A percentile compares a stretch with the other conserved stretches of the same genome.
phyloP scores from a whole-genome alignment of 192 early-diverging fungal genomes.

The Fimicolochytrium jonesii region DNA sequence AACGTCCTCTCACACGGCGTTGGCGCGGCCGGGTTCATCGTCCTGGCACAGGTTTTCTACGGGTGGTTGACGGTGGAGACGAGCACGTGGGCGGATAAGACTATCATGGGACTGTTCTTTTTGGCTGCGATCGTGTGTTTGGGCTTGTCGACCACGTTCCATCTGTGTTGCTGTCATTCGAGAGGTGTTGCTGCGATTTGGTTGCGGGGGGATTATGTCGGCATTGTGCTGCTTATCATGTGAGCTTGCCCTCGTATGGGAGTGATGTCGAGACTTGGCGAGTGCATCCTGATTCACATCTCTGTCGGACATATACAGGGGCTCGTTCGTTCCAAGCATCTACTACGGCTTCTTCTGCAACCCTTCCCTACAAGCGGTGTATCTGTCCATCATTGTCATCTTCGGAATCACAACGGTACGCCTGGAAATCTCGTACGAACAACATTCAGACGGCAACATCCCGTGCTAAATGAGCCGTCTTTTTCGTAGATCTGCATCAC shows the following conservation, averaged over 20 bases:
- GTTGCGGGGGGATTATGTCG: conserved; percentile 91
- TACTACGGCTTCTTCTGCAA: conserved; percentile 69
- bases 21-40: conserved; percentile 57
- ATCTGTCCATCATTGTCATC: conserved; percentile 52
- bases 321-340: conserved; percentile 47
- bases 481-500: conserved; percentile 15
- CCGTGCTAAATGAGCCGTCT: too few relatives aligned
- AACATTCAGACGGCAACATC: too few relatives aligned
- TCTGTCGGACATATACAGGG: conserved; percentile 6
- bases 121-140: conserved; percentile 74
- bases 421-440: too few relatives aligned
- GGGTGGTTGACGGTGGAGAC: conserved; percentile 34
- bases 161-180: conserved; percentile 85
- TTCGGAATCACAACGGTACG: conserved; percentile 63
- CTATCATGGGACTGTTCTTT: conserved; percentile 73
- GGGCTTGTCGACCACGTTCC: conserved; percentile 73
- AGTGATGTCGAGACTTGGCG: neutral
- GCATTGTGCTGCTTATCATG: conserved; percentile 82
- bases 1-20: conserved; percentile 88
- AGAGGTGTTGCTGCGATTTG: conserved; percentile 58
- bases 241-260: too few relatives aligned
- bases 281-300: neutral
- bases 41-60: conserved; percentile 39
- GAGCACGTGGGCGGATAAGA: conserved; percentile 59
- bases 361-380: conserved; percentile 48